Conservation (phyloP, 306 rosid genomes). For the Quercus aquifolioides region DNA sequence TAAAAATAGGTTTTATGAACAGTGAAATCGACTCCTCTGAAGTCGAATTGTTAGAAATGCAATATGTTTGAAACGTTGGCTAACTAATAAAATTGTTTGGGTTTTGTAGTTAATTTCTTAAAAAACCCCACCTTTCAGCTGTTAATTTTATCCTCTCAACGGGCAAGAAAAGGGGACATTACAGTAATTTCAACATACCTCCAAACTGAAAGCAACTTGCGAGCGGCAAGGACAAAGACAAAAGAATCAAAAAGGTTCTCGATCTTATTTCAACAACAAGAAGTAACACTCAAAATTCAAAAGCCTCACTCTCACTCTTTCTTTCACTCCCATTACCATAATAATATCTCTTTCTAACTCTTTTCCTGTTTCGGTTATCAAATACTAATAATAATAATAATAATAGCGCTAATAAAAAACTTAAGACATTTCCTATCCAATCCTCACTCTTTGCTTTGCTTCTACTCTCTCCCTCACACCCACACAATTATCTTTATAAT, state of each 20-base stretch:
- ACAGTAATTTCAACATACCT: conserved; percentile 27
- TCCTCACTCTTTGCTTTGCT: conserved; percentile 36
- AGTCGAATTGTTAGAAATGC: too few species aligned
- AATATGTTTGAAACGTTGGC: too few species aligned
- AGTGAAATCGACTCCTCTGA: too few species aligned
- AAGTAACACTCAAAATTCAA: background rate
- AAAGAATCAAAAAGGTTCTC: conserved; percentile 18
- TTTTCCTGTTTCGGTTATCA: too few species aligned
- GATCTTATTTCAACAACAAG: background rate
- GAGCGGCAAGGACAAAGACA: conserved; percentile 26
- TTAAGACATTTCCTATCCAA: background rate
- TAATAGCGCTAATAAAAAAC: too few species aligned
- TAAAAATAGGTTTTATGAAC: too few species aligned
- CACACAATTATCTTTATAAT: background rate
- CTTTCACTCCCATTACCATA: too few species aligned
- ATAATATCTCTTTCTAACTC: too few species aligned
- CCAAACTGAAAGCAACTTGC: conserved; percentile 22
- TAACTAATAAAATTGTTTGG: too few species aligned
- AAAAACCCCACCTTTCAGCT: background rate
- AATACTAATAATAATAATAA: too few species aligned
- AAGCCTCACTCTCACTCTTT: conserved; percentile 21
- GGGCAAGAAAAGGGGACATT: conserved; percentile 28
- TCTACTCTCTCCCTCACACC: conserved; percentile 30
- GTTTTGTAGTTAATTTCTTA: too few species aligned
- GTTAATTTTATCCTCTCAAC: conserved; percentile 24